Conservation (phyloP, 2,329 filamentous ascomycete genomes). For the Dissoconium aciculare region DNA sequence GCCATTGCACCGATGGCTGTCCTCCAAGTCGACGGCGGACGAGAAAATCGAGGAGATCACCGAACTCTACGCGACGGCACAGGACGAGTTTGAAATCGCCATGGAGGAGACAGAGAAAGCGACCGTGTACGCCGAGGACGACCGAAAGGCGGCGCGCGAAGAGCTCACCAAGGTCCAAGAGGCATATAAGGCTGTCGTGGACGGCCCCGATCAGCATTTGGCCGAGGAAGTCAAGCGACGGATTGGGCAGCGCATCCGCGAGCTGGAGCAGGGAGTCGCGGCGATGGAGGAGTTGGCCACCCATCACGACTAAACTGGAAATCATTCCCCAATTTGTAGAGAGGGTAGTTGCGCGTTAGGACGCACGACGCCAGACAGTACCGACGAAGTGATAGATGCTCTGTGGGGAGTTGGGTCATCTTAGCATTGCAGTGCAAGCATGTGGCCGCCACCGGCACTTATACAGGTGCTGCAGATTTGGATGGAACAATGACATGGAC, state of each 20-base stretch:
- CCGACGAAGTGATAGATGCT: too few species aligned
- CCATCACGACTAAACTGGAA: slow-evolving; percentile 28
- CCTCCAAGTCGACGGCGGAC: slow-evolving; percentile 21
- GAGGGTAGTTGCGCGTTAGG: too few species aligned
- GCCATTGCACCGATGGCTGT: slow-evolving; percentile 14
- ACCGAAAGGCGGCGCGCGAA: slow-evolving; percentile 38
- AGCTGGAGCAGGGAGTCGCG: slow-evolving; percentile 38
- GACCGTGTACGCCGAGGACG: slow-evolving; percentile 41
- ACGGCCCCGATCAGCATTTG: slow-evolving; percentile 27
- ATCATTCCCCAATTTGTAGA: too few species aligned
- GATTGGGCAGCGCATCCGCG: slow-evolving; percentile 37
- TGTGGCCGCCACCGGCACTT: too few species aligned
- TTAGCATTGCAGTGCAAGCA: too few species aligned
- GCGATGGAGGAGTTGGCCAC: slow-evolving; percentile 37
- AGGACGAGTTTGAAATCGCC: slow-evolving; percentile 36
- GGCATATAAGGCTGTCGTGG: slow-evolving; percentile 31
- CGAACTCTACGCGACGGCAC: slow-evolving; percentile 27
- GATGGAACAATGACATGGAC: too few species aligned
- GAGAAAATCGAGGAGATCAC: slow-evolving; percentile 29
- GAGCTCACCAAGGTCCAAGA: slow-evolving; percentile 36
- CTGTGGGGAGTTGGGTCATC: too few species aligned
- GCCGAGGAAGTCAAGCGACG: slow-evolving; percentile 37
- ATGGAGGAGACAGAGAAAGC: slow-evolving; percentile 39
- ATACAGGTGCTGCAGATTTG: too few species aligned
- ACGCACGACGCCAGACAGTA: too few species aligned